Base-by-base conservation (phyloP, 1,284 basidiomycete species). In the Mrakiaceae sp. region DNA sequence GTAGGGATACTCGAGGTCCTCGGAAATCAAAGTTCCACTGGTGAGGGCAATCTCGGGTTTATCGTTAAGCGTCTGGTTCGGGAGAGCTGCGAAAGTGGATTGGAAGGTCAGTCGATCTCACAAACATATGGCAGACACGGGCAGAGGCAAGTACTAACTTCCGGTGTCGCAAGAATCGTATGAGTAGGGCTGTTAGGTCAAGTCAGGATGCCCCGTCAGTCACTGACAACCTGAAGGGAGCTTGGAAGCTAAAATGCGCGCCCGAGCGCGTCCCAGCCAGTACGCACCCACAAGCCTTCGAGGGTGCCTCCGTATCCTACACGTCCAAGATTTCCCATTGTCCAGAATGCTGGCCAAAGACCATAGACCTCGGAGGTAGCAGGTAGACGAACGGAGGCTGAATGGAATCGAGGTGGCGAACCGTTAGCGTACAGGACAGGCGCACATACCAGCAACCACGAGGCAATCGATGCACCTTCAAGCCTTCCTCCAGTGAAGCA, bases 401-500 rank as follows among this genome's bases (percentile, higher is more conserved):
- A 82, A 55, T 27, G 27, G 27, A 27, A 2, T 27, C 27, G 27
- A 27, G 27, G 27, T 27, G 27, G 27, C 27, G 27, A 27, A 27
- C 27, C 27, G 27, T 27, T 27, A 27, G 27, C 27, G 27, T 27
- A 27, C 27, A 27, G 27, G 27, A 27, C 27, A 1, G 27, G 27
- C 27, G 27, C 27, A 27, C 27, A 27, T 27, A 48, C 12, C 3
- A 50, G 44, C 11, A 59, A 39, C 7, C 46, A 59, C 58, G 52
- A 53, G 9, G 8, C 52, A 16, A 53, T 53, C 8, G 58, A 49
- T 94, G 76, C 95, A 97, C 77, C 56, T n/a, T 69, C 64, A 44
- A 68, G 57, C 40, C 65, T 63, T 14, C 47, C 94, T 0, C 89
- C 90, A 3, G 87, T 95, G 76, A 95, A 97, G 77, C 91, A 94